A percentile compares a stretch with the other conserved stretches of the same genome.
These are phyloP conservation scores for Acacia crassicarpa DNA, from an alignment of 306 rosid species.

Conservation along the genomic window DNA sequence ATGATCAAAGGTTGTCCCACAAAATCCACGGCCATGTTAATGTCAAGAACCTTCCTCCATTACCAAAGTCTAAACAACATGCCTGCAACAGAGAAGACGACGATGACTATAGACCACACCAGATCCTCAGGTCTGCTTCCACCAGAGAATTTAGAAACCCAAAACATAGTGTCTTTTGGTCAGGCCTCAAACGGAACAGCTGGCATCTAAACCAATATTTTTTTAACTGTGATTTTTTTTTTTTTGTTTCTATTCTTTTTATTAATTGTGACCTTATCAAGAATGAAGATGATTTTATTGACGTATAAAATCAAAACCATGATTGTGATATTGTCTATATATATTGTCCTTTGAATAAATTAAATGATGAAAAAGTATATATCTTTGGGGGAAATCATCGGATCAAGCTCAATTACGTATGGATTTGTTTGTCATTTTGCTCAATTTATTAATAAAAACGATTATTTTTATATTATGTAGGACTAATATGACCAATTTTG, in stretches of 20 bases:
- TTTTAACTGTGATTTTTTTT: not conserved
- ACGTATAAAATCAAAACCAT: no score
- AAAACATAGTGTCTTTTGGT: slow-evolving; percentile 29
- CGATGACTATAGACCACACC: slow-evolving; percentile 38
- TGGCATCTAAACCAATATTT: not conserved
- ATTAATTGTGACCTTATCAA: not conserved
- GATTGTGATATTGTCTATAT: not conserved
- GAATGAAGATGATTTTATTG: not conserved
- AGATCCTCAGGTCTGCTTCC: slow-evolving; percentile 60
- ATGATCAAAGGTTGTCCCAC: slow-evolving; percentile 31
- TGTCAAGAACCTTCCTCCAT: slow-evolving; percentile 51
- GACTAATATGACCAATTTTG: not conserved
- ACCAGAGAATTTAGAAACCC: slow-evolving; percentile 64
- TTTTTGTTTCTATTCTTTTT: not conserved
- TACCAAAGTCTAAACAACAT: slow-evolving; percentile 40
- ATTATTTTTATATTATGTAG: not conserved
- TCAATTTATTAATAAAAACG: not conserved
- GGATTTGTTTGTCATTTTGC: not conserved
- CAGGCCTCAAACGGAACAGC: not conserved
- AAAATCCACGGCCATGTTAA: slow-evolving; percentile 33
- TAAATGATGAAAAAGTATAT: not conserved
- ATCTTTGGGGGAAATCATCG: not conserved
- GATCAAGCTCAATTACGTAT: not conserved
- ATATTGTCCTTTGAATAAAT: not conserved
- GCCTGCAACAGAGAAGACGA: slow-evolving; percentile 23